phyloP scores from a whole-genome alignment of 805 yeast genomes.

The Candida corydali region DNA sequence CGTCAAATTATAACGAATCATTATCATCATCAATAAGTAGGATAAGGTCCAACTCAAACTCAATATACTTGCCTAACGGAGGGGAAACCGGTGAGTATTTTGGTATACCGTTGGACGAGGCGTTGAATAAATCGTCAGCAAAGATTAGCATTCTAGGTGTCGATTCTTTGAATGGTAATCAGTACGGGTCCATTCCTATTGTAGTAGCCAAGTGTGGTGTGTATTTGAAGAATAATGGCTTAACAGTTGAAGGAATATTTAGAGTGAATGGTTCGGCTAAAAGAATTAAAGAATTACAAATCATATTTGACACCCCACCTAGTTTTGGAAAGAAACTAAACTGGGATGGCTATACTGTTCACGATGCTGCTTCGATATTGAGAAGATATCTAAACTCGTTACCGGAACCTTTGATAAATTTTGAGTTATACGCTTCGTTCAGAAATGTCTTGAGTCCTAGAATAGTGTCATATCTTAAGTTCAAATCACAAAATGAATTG shows the following conservation, averaged over 20 bases:
- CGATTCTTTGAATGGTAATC: conserved; percentile 36
- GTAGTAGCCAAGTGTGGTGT: conserved; percentile 96
- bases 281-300: conserved; percentile 81
- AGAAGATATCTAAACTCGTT: conserved; percentile 82
- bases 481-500: conserved; percentile 29
- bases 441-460: conserved; percentile 68
- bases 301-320: conserved; percentile 81
- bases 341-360: conserved; percentile 95
- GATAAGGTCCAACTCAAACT: conserved; percentile 33
- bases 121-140: conserved; percentile 74
- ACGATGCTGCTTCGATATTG: conserved; percentile 90
- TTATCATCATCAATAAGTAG: conserved; percentile 10
- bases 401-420: conserved; percentile 89
- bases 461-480: conserved; percentile 61
- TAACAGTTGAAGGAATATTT: conserved; percentile 85
- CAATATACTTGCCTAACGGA: conserved; percentile 9
- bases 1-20: neutral
- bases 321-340: conserved; percentile 79
- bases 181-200: conserved; percentile 86
- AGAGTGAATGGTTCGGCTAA: conserved; percentile 89
- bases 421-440: conserved; percentile 69
- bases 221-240: conserved; percentile 70
- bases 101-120: conserved; percentile 71
- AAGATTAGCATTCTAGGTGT: conserved; percentile 61
- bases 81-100: conserved; percentile 39